A percentile compares a stretch with the other conserved stretches of the same genome.
Conservation (phyloP, 139 green algal genomes). For the Pycnococcus provasolii region DNA sequence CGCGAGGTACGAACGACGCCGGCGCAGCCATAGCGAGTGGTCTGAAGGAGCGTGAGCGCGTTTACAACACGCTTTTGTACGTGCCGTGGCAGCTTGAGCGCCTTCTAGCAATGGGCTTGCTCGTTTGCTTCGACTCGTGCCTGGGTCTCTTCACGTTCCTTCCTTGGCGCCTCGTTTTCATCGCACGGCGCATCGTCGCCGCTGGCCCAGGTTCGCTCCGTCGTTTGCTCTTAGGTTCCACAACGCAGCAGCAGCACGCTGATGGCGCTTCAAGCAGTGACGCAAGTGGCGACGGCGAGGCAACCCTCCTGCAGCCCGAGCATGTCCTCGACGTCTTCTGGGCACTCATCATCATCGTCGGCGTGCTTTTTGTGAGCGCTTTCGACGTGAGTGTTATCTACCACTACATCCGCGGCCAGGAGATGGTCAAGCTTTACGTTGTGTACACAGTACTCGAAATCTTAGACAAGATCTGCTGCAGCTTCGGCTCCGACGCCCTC, state of each 20-base stretch:
- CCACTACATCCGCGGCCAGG: slow-evolving; percentile 44
- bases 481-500: slow-evolving; percentile 32
- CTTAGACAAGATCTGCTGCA: slow-evolving; percentile 36
- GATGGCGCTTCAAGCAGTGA: not conserved
- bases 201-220: not conserved
- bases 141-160: slow-evolving; percentile 33
- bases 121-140: slow-evolving; percentile 33
- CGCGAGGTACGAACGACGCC: no score
- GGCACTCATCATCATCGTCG: slow-evolving; percentile 9
- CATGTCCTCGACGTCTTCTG: slow-evolving; percentile 23
- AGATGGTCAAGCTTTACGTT: slow-evolving; percentile 45
- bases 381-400: slow-evolving; percentile 38
- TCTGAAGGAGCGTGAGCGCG: slow-evolving; percentile 16
- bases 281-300: not conserved
- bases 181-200: not conserved
- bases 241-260: not conserved
- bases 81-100: slow-evolving; percentile 25
- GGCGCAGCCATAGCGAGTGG: not conserved
- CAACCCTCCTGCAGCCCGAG: slow-evolving; percentile 8
- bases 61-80: slow-evolving; percentile 30
- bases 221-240: not conserved
- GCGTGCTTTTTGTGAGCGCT: not conserved
- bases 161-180: slow-evolving; percentile 16
- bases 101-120: slow-evolving; percentile 20
- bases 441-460: slow-evolving; percentile 37